phyloP scores from a whole-genome alignment of 768 basidiomycete genomes.

The Russula lepida region DNA sequence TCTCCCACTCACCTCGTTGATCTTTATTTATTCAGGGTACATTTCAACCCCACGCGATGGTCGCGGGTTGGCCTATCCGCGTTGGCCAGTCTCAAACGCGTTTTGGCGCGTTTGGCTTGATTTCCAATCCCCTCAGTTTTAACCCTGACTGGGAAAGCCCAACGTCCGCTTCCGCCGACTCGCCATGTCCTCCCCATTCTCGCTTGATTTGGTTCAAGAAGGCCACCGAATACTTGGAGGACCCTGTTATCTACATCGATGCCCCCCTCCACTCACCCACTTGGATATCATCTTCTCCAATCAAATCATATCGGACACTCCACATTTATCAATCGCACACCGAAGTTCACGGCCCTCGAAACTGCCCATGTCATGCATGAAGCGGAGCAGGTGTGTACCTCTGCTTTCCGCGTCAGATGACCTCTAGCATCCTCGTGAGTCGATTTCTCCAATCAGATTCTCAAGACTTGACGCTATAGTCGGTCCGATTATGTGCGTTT shows the following conservation, averaged over 20 bases:
- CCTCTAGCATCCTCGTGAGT: too few relatives aligned
- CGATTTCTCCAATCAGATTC: too few relatives aligned
- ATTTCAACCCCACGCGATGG: background rate
- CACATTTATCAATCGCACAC: too few relatives aligned
- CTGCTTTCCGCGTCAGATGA: too few relatives aligned
- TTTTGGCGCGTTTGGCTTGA: background rate
- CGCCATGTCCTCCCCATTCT: background rate
- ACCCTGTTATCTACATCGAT: background rate
- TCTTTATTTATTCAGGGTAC: background rate
- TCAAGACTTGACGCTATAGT: too few relatives aligned
- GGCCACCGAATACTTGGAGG: background rate
- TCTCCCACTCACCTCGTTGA: background rate
- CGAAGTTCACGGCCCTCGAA: too few relatives aligned
- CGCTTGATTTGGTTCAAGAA: background rate
- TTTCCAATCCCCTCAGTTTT: background rate
- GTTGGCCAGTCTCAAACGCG: background rate
- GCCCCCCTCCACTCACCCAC: background rate
- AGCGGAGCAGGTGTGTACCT: too few relatives aligned
- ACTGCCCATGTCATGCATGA: too few relatives aligned
- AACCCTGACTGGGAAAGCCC: background rate
- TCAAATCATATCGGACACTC: too few relatives aligned
- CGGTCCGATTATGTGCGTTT: too few relatives aligned
- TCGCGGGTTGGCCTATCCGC: background rate
- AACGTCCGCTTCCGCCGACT: background rate
- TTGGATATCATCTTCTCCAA: too few relatives aligned